Percentiles rank a stretch among this genome's conserved stretches.
Evolutionary conservation across 805 yeast genomes (phyloP).

Genomic region (Blastobotrys parvus): DNA sequence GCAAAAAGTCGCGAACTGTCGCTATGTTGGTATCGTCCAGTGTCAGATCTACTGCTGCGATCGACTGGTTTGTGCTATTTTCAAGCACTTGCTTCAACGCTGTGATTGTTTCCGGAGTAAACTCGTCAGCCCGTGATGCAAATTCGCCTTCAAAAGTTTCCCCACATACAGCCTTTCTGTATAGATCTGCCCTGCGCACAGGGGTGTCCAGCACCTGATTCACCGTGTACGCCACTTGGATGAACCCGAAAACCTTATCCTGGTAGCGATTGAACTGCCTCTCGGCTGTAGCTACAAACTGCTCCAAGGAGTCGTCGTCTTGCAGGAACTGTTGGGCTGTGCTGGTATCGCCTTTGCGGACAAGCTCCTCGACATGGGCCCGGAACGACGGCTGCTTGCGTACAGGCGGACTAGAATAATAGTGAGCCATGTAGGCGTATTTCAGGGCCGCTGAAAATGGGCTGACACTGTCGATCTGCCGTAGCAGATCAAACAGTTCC

Average conservation of each 20-base stretch:
- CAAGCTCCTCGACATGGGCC: conserved; percentile 16
- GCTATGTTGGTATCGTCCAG: background rate
- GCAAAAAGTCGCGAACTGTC: background rate
- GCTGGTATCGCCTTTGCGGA: conserved; percentile 5
- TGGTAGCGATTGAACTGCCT: conserved; percentile 14
- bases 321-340: conserved; percentile 10
- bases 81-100: too few species aligned
- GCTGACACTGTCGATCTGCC: conserved; percentile 18
- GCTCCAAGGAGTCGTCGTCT: conserved; percentile 17
- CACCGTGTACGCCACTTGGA: conserved; percentile 3
- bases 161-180: background rate
- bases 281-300: conserved; percentile 15
- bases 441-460: conserved; percentile 20
- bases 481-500: conserved; percentile 14
- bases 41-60: background rate
- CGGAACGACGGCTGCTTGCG: conserved; percentile 31
- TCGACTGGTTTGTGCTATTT: background rate
- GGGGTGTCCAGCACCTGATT: background rate
- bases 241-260: background rate
- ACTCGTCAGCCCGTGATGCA: background rate
- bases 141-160: background rate
- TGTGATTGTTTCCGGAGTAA: background rate
- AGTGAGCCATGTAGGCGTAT: conserved; percentile 30
- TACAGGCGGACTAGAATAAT: conserved; percentile 27
- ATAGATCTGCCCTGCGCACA: background rate